Percentiles rank a stretch among this genome's conserved stretches.
Evolutionary conservation across 176 grass and related monocot species (phyloP).

Genomic region (Carex parvula): DNA sequence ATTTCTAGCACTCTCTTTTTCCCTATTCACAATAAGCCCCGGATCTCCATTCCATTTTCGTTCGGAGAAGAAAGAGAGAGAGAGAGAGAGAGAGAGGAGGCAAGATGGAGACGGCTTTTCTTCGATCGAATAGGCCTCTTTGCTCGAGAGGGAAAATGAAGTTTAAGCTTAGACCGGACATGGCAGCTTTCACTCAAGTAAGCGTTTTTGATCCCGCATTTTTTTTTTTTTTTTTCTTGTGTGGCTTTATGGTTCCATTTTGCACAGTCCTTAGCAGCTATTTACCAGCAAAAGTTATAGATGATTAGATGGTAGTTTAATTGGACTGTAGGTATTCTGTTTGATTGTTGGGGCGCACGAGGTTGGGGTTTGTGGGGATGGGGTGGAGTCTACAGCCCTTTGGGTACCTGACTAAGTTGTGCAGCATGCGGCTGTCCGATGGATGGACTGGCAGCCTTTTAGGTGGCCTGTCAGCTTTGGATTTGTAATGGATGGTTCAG

Average conservation of each 20-base stretch:
- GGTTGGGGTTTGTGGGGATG: neutral
- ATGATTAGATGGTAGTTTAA: neutral
- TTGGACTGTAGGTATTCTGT: neutral
- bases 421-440: neutral
- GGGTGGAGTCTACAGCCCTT: neutral
- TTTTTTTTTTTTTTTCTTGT: no score
- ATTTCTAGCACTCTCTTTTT: neutral
- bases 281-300: neutral
- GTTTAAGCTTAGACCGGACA: slow-evolving; percentile 14
- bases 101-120: slow-evolving; percentile 16
- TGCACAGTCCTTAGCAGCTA: neutral
- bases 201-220: neutral
- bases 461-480: no score
- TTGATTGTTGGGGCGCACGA: neutral
- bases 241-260: neutral
- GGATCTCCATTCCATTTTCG: neutral
- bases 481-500: no score
- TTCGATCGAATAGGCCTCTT: slow-evolving; percentile 15
- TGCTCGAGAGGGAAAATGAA: slow-evolving; percentile 7
- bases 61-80: neutral
- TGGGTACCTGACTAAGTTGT: neutral
- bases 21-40: neutral
- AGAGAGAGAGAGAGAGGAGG: neutral
- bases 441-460: no score
- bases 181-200: slow-evolving; percentile 23